Base-by-base conservation (phyloP, 2,329 filamentous ascomycete species). In the Amylocarpus encephaloides region DNA sequence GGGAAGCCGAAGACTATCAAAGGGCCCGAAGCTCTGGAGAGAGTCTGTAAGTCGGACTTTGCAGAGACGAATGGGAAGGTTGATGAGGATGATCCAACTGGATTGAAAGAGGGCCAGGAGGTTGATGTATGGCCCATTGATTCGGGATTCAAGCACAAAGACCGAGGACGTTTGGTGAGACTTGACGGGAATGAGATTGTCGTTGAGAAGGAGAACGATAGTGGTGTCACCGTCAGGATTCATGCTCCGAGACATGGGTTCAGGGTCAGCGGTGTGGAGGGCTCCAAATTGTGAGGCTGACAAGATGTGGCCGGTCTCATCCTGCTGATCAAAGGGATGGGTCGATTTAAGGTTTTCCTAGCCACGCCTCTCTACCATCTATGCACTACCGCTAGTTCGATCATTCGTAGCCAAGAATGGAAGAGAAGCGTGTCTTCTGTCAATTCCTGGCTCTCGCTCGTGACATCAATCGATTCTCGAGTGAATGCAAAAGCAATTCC, bases 201-300 rank as follows among this genome's bases (percentile, higher is more conserved):
- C 1, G 70, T 85, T 53, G 75, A 80, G 63, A 72, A 74, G 12
- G 62, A 66, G 50, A 70, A 69, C 2, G 66, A 67, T 51, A 67
- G 65, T 22, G 69, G 69, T 10, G 64, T 61, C 40, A 66, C 67
- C 16, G 67, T 85, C 16, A 71, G 73, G 48, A 67, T 86, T 32
- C 82, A 86, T 68, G 76, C 77, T 48, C 83, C 82, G 6, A 72
- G 82, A 57, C 75, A 77, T 62, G 76, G 77, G 18, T 85, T 83
- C 64, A 70, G 72, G 52, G 66, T 81, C 9, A 36, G 32, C 2
- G 40, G 11, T 52, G 40, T 40, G 12, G 44, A 32, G 34, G 29
- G 26, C 5, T 34, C 49, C 38, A 51, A 35, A 33, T 38, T 51
- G 4, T 26, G 22, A 26, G 7, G 7, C 7, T n/a, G n/a, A n/a